A percentile compares a stretch with the other conserved stretches of the same genome.
Conservation (phyloP, 257 asterid genomes). For the Solanum bulbocastanum region DNA sequence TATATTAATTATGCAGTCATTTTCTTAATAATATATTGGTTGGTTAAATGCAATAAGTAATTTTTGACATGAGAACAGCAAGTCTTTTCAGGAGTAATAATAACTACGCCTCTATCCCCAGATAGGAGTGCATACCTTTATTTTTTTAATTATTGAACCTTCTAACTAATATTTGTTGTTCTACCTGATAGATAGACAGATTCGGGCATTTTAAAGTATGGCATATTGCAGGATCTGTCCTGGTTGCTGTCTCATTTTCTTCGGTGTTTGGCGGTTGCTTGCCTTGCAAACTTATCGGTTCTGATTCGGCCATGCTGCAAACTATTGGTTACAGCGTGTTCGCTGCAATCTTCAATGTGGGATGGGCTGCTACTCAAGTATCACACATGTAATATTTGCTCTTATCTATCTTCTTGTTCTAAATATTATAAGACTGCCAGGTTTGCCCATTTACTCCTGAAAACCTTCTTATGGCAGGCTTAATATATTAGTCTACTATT, state of each 20-base stretch:
- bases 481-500: background rate
- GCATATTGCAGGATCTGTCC: conserved; percentile 73
- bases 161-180: background rate
- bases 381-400: conserved; percentile 66
- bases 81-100: background rate
- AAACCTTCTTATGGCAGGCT: background rate
- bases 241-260: conserved; percentile 85
- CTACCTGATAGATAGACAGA: conserved; percentile 65
- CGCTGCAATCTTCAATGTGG: conserved; percentile 79
- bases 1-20: background rate
- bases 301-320: conserved; percentile 38
- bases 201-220: conserved; percentile 75
- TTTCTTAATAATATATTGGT: background rate
- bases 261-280: conserved; percentile 93
- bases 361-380: conserved; percentile 99
- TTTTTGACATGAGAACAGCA: background rate
- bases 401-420: background rate
- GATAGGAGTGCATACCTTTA: background rate
- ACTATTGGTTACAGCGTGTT: conserved; percentile 70
- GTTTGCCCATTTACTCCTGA: background rate
- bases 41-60: background rate
- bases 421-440: background rate
- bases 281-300: conserved; percentile 71
- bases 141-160: background rate
- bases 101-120: background rate